Percentiles rank a stretch among this genome's conserved stretches.
Evolutionary conservation across 2,329 filamentous ascomycete genomes (phyloP).

Genomic region (Ophiostoma pallidulum): DNA sequence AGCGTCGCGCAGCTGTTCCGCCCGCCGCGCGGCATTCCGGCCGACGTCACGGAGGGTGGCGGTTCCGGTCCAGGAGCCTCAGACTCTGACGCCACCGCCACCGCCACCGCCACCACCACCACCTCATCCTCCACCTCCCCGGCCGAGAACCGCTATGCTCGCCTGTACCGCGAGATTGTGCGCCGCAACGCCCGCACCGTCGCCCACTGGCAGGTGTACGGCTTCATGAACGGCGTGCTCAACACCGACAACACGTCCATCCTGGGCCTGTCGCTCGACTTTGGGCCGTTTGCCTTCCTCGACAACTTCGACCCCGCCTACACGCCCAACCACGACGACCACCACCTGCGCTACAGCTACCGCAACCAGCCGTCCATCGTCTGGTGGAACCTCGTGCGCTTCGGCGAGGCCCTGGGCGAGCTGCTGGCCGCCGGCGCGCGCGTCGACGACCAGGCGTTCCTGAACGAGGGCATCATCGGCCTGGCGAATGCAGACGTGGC

Average conservation of each 20-base stretch:
- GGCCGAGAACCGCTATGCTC: constrained; percentile 76
- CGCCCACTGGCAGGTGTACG: constrained; percentile 92
- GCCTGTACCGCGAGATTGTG: constrained; percentile 79
- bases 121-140: constrained; percentile 46
- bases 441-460: constrained; percentile 64
- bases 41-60: background rate
- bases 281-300: constrained; percentile 94
- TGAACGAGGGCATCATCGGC: constrained; percentile 55
- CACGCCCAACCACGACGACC: constrained; percentile 94
- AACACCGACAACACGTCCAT: constrained; percentile 98
- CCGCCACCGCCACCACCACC: constrained; percentile 41
- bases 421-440: constrained; percentile 66
- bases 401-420: constrained; percentile 84
- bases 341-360: constrained; percentile 79
- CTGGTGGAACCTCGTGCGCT: constrained; percentile 94
- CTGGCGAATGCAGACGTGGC: constrained; percentile 11
- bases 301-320: constrained; percentile 93
- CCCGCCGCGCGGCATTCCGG: constrained; percentile 20
- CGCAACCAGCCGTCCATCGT: constrained; percentile 91
- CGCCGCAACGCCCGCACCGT: constrained; percentile 80
- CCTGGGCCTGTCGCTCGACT: constrained; percentile 82
- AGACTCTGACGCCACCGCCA: constrained; percentile 29
- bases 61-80: constrained; percentile 8
- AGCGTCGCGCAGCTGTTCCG: constrained; percentile 1
- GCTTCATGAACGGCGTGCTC: constrained; percentile 97